Base-by-base conservation (phyloP, 768 basidiomycete genomes). In the Suillus occidentalis region DNA sequence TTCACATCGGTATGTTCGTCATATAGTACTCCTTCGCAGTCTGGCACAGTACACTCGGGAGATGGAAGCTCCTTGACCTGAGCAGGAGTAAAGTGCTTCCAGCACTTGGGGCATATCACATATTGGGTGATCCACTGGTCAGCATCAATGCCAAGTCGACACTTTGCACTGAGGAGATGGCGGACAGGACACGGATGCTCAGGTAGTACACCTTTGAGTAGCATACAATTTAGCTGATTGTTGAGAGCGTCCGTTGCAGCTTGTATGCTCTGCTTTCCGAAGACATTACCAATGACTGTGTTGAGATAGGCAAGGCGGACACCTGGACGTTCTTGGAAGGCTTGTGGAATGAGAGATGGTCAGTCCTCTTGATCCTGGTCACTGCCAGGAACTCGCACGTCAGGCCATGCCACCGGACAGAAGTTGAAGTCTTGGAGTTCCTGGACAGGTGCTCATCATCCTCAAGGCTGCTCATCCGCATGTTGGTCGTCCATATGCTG, bases 101-200 rank as follows among this genome's bases (percentile, higher is more conserved):
- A 47, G n/a, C 45, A 47, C 45, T 47, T 10, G 4, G n/a, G 4
- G n/a, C 45, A 47, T 22, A 47, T 47, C 4, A n/a, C 12, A 3
- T 73, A 72, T 53, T 69, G 63, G 0, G 63, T 73, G 31, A 75
- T 75, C 47, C 63, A 64, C n/a, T 64, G 64, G 42, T 75, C 71
- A 2, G 72, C 64, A 42, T 75, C 73, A 25, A 75, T 63, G 3
- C 74, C 70, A 31, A 74, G 71, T 3, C 70, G 68, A n/a, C 63
- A 53, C 47, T 71, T 69, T 4, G 66, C 66, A 14, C 68, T 60
- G n/a, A n/a, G n/a, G 53, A 67, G 63, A n/a, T 58, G 45, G 22
- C 42, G 18, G 10, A 68, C 63, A 28, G 68, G 68, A 6, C 58
- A 43, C 14, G 63, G 63, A 42, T 47, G 25, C 25, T 53, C 36